These are phyloP conservation scores for Aspergillus niger DNA, from an alignment of 2,329 filamentous ascomycete genomes.

Conservation along the genomic window DNA sequence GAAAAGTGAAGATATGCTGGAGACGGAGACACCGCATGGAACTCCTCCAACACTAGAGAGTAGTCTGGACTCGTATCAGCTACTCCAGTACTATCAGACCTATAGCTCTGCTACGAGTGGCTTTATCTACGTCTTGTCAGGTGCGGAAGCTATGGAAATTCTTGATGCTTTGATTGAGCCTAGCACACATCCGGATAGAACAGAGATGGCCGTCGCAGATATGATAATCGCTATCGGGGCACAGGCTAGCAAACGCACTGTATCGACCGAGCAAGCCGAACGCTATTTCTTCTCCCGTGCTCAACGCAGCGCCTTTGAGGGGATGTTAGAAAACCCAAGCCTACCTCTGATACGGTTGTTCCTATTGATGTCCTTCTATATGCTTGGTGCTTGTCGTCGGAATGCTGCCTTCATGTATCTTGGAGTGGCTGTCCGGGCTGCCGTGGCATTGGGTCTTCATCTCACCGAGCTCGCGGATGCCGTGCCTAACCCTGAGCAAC, in stretches of 20 bases:
- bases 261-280: constrained; percentile 33
- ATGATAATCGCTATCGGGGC: constrained; percentile 57
- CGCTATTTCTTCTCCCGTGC: constrained; percentile 52
- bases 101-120: constrained; percentile 43
- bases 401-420: constrained; percentile 67
- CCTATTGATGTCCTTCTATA: constrained; percentile 61
- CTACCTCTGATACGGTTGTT: constrained; percentile 56
- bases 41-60: constrained; percentile 36
- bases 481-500: background rate
- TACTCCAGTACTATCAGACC: constrained; percentile 36
- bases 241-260: constrained; percentile 45
- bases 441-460: constrained; percentile 60
- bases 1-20: constrained; percentile 56
- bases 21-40: constrained; percentile 46
- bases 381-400: constrained; percentile 60
- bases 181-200: constrained; percentile 25
- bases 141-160: constrained; percentile 35
- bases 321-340: constrained; percentile 57
- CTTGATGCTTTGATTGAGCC: constrained; percentile 8
- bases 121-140: constrained; percentile 36
- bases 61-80: constrained; percentile 32
- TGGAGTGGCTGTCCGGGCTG: constrained; percentile 60
- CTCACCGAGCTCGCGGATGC: constrained; percentile 36
- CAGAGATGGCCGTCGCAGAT: constrained; percentile 37
- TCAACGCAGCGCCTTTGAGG: constrained; percentile 52